phyloP scores from a whole-genome alignment of 108 stramenopile genomes.

The Parietichytrium sp. region DNA sequence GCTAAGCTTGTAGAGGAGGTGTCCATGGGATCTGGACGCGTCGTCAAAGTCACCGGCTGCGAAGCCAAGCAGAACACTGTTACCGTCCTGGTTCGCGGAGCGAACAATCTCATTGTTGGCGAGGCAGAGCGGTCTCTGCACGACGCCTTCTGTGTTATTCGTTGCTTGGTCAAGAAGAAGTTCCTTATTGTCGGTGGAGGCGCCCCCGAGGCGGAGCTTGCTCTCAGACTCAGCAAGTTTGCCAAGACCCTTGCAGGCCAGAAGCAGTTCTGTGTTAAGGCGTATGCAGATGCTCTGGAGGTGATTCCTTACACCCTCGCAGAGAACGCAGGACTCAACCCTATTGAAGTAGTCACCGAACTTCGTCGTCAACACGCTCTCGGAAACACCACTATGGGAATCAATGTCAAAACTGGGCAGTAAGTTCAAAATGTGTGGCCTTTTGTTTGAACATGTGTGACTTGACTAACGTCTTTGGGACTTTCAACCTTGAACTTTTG shows the following conservation, averaged over 20 bases:
- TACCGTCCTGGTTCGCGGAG: constrained; percentile 85
- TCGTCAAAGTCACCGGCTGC: constrained; percentile 94
- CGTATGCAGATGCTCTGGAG: constrained; percentile 95
- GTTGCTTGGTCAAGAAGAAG: constrained; percentile 89
- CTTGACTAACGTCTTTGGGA: not conserved
- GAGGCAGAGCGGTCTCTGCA: constrained; percentile 97
- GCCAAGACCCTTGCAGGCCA: constrained; percentile 77
- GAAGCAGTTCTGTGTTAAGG: constrained; percentile 91
- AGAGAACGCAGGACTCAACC: constrained; percentile 97
- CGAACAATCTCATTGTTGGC: constrained; percentile 92
- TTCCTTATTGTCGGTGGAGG: constrained; percentile 97
- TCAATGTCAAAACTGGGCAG: constrained; percentile 97
- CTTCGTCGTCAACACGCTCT: constrained; percentile 82
- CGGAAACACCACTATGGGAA: constrained; percentile 81
- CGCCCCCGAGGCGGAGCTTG: constrained; percentile 90
- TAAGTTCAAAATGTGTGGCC: too few relatives aligned
- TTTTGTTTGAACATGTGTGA: not conserved
- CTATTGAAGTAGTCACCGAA: constrained; percentile 94
- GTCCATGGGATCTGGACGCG: constrained; percentile 82
- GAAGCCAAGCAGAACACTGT: constrained; percentile 75
- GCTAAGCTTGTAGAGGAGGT: constrained; percentile 88
- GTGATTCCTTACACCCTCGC: constrained; percentile 98
- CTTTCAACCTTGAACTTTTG: constrained; percentile 4
- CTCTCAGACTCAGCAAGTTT: constrained; percentile 74
- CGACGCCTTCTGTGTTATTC: constrained; percentile 98